Evolutionary conservation across 352 stramenopile genomes (phyloP).

Genomic region (Ophiocytium majus): DNA sequence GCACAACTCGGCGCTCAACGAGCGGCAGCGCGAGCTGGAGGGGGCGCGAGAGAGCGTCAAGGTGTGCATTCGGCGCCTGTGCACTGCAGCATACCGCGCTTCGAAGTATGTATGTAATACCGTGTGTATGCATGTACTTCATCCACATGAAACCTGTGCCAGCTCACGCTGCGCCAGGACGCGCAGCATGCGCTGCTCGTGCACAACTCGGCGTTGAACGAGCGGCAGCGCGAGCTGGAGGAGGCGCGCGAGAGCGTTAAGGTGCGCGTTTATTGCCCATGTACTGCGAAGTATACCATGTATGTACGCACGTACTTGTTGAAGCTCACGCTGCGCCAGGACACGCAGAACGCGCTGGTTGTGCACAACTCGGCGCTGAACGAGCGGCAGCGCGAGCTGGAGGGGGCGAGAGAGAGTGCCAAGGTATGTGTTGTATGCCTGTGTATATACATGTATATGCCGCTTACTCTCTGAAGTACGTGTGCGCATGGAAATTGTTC

Average conservation of each 20-base stretch:
- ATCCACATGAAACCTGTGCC: too few relatives aligned
- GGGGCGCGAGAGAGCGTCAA: constrained; percentile 43
- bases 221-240: constrained; percentile 24
- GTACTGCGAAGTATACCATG: neutral
- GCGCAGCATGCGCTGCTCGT: constrained; percentile 64
- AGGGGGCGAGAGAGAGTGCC: neutral
- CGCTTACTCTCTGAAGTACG: too few relatives aligned
- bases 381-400: constrained; percentile 27
- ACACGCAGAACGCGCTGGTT: constrained; percentile 66
- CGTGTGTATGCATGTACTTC: too few relatives aligned
- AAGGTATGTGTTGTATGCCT: neutral
- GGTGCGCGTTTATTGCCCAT: neutral
- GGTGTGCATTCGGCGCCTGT: neutral
- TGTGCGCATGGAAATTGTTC: too few relatives aligned
- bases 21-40: constrained; percentile 46
- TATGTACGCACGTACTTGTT: neutral
- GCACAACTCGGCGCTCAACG: constrained; percentile 48
- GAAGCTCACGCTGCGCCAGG: constrained; percentile 59
- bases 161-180: constrained; percentile 61
- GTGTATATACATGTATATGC: neutral
- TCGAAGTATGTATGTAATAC: neutral
- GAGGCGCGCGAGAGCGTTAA: neutral
- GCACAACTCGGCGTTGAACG: constrained; percentile 50
- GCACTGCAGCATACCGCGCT: neutral
- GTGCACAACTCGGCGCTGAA: constrained; percentile 52